Evolutionary conservation across 192 early-diverging fungal genomes (phyloP).

Genomic region (Coemansia sp.): DNA sequence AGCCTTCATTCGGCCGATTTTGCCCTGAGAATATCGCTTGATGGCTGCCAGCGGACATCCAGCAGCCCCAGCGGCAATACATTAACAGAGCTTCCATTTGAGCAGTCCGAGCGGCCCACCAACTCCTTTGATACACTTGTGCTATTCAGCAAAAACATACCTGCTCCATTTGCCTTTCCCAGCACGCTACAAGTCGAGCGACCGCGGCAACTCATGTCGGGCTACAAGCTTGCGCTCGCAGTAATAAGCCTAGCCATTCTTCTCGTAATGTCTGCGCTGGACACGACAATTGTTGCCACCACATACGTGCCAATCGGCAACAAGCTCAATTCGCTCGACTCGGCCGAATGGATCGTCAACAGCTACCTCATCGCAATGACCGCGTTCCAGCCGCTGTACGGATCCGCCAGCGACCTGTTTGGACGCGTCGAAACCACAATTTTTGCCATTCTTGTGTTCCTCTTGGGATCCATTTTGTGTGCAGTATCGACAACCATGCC

Average conservation of each 20-base stretch:
- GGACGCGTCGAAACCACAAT: slow-evolving; percentile 43
- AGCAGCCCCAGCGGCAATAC: background rate
- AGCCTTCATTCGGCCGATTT: background rate
- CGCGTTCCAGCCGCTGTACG: slow-evolving; percentile 76
- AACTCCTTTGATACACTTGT: slow-evolving; percentile 1
- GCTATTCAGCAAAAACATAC: background rate
- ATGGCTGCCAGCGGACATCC: background rate
- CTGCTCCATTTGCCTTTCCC: background rate
- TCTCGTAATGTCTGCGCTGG: slow-evolving; percentile 31
- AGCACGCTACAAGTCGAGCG: slow-evolving; percentile 4
- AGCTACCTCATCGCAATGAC: slow-evolving; percentile 70
- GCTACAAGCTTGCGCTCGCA: slow-evolving; percentile 29
- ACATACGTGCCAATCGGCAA: slow-evolving; percentile 68
- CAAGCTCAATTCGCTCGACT: slow-evolving; percentile 65
- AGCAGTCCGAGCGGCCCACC: background rate
- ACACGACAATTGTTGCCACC: slow-evolving; percentile 76
- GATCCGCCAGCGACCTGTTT: slow-evolving; percentile 75
- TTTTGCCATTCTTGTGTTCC: slow-evolving; percentile 40
- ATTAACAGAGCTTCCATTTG: background rate
- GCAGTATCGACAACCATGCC: slow-evolving; percentile 39
- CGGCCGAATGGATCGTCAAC: slow-evolving; percentile 80
- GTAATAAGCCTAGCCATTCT: slow-evolving; percentile 40
- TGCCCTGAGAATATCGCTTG: slow-evolving; percentile 3
- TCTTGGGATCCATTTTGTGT: slow-evolving; percentile 46
- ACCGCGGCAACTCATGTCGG: slow-evolving; percentile 29